Conservation (phyloP, 345 rosid genomes). For the Linum trigynum region DNA sequence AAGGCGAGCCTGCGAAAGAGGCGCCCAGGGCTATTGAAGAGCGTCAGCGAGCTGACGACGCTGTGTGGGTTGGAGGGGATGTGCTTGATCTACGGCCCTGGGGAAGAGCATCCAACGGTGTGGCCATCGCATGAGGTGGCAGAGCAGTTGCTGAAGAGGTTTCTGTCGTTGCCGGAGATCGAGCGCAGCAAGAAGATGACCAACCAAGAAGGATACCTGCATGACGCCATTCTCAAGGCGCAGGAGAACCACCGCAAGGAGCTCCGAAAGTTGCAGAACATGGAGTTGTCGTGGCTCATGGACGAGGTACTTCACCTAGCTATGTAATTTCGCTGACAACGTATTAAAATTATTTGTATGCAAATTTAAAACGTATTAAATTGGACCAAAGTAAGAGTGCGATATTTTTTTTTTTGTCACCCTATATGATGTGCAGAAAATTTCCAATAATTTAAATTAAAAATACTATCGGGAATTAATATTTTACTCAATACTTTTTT, state of each 20-base stretch:
- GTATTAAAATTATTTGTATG: too few species aligned
- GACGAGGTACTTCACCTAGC: too few species aligned
- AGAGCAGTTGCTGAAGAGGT: conserved; percentile 13
- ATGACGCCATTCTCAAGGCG: conserved; percentile 16
- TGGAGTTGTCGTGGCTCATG: too few species aligned
- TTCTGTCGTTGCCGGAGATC: conserved; percentile 16
- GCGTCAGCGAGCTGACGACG: conserved; percentile 35
- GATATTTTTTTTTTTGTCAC: too few species aligned
- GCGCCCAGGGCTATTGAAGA: conserved; percentile 32
- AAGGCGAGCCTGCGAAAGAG: conserved; percentile 42
- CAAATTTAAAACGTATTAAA: too few species aligned
- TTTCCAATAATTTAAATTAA: too few species aligned
- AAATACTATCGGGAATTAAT: too few species aligned
- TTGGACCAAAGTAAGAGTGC: too few species aligned
- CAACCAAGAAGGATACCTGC: conserved; percentile 27
- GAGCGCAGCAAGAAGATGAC: conserved; percentile 25
- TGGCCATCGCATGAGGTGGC: conserved; percentile 28
- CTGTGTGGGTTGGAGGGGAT: conserved; percentile 33
- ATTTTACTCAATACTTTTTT: too few species aligned
- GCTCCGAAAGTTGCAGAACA: too few species aligned
- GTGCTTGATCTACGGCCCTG: conserved; percentile 28
- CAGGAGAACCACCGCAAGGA: conserved; percentile 10
- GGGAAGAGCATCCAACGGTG: conserved; percentile 24
- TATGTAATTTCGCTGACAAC: too few species aligned
- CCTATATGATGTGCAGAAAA: too few species aligned